These are phyloP conservation scores for Luffa acutangula DNA, from an alignment of 306 rosid genomes.

Conservation along the genomic window DNA sequence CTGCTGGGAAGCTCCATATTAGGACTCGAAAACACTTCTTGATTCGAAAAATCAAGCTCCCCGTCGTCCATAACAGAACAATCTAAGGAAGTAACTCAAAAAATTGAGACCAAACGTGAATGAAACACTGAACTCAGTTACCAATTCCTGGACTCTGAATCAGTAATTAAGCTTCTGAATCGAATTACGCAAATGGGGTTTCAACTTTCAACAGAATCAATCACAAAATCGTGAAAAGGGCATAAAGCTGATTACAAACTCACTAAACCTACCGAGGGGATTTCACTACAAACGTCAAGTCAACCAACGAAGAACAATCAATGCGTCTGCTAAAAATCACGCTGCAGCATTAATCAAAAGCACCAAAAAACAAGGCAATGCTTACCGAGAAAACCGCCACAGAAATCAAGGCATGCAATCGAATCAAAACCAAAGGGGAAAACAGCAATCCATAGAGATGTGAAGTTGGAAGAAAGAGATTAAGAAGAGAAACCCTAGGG, in stretches of 20 bases:
- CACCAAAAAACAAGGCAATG: background rate
- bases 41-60: slow-evolving; percentile 14
- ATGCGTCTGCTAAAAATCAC: background rate
- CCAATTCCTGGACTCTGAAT: background rate
- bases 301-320: background rate
- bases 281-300: background rate
- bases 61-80: slow-evolving; percentile 66
- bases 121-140: background rate
- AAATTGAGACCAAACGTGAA: background rate
- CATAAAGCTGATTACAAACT: background rate
- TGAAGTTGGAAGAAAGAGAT: background rate
- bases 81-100: background rate
- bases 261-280: background rate
- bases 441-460: background rate
- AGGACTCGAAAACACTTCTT: slow-evolving; percentile 34
- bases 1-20: slow-evolving; percentile 62
- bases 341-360: background rate
- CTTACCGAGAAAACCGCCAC: background rate
- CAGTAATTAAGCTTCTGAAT: background rate
- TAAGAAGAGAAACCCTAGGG: slow-evolving; percentile 1
- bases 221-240: background rate
- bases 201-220: background rate
- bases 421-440: background rate
- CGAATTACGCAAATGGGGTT: background rate
- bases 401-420: background rate